A percentile compares a stretch with the other conserved stretches of the same genome.
Conservation (phyloP, 257 asterid genomes). For the Hygrophila difformis region DNA sequence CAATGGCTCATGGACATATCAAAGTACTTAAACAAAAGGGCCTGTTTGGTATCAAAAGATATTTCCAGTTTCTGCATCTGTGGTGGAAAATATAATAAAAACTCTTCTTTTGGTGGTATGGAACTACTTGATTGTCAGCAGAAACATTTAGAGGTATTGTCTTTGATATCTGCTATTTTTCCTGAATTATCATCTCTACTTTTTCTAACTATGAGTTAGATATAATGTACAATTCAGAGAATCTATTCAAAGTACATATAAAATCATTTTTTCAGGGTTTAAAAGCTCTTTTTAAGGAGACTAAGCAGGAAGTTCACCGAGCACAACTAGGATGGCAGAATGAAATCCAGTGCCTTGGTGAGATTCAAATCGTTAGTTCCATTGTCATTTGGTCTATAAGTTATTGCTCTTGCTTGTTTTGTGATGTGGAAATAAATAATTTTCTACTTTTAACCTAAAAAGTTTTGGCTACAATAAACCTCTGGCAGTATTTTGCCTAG, state of each 20-base stretch:
- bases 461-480: no score
- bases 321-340: constrained; percentile 53
- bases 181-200: constrained; percentile 1
- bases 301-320: constrained; percentile 45
- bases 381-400: not conserved
- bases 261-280: constrained; percentile 68
- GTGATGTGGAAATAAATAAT: no score
- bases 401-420: no score
- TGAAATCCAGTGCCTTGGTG: constrained; percentile 61
- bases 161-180: no score
- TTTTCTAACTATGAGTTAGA: constrained; percentile 12
- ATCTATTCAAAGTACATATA: no score
- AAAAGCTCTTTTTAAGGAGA: constrained; percentile 42
- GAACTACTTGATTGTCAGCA: constrained; percentile 56
- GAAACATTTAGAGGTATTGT: constrained; percentile 54
- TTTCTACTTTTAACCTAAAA: no score
- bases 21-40: constrained; percentile 54
- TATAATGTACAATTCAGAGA: no score
- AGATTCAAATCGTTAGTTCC: constrained; percentile 21
- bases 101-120: constrained; percentile 21
- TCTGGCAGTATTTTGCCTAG: constrained; percentile 4
- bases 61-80: constrained; percentile 58
- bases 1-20: constrained; percentile 53
- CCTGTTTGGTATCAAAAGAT: constrained; percentile 47
- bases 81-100: constrained; percentile 37